These are phyloP conservation scores for Dryas drummondii DNA, from an alignment of 306 rosid genomes.

Conservation along the genomic window DNA sequence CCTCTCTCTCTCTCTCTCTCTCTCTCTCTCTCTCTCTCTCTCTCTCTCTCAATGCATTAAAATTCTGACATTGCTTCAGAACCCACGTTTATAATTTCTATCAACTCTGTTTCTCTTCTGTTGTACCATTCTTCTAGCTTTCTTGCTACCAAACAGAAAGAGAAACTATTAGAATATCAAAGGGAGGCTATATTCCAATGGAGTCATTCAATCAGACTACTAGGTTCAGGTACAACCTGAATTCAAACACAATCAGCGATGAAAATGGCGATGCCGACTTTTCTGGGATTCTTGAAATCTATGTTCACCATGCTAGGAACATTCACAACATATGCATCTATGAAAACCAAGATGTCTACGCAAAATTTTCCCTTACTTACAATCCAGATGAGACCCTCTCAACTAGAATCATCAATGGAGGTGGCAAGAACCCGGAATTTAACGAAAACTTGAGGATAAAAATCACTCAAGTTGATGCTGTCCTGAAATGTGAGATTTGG, in stretches of 20 bases:
- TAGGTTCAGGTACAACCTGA: slow-evolving; percentile 60
- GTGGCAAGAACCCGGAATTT: slow-evolving; percentile 83
- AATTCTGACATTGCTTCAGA: slow-evolving; percentile 13
- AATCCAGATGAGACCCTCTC: slow-evolving; percentile 80
- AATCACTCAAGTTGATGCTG: slow-evolving; percentile 70
- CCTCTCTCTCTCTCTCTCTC: no score
- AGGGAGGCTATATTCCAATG: slow-evolving; percentile 35
- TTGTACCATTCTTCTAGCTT: slow-evolving; percentile 10
- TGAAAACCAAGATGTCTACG: slow-evolving; percentile 92
- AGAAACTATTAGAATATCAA: background rate
- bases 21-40: no score
- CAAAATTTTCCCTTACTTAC: slow-evolving; percentile 84
- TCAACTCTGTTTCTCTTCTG: slow-evolving; percentile 20
- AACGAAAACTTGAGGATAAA: slow-evolving; percentile 70
- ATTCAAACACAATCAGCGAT: slow-evolving; percentile 32
- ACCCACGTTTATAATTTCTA: background rate
- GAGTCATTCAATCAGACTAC: slow-evolving; percentile 58
- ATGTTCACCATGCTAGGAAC: slow-evolving; percentile 84
- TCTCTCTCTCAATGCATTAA: no score
- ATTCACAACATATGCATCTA: slow-evolving; percentile 93
- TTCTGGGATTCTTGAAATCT: slow-evolving; percentile 69
- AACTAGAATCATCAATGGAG: slow-evolving; percentile 67
- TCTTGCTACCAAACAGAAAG: slow-evolving; percentile 17
- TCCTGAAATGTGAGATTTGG: slow-evolving; percentile 90
- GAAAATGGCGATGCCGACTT: slow-evolving; percentile 44